Evolutionary conservation across 2,329 filamentous ascomycete genomes (phyloP), one percentile per base, ranked within the genome.

Genomic region (Xylariaceae sp.): DNA sequence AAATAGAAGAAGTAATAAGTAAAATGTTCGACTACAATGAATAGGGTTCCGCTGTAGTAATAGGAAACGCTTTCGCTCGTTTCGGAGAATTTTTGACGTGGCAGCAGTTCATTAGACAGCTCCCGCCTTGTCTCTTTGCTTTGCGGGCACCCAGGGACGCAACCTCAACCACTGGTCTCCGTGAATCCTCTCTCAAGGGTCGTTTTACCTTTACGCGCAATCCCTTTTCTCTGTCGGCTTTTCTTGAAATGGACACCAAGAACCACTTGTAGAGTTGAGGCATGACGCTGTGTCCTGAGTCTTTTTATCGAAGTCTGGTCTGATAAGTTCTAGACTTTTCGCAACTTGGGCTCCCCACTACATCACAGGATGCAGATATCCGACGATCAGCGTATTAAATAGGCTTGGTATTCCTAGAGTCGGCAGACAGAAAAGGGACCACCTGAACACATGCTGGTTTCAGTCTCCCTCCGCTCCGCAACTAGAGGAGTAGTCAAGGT

Each of bases 61-160:
- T 51, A 58, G 61, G 56, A 52, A 56, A 41, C 57, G 56, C 45
- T 50, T 53, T 44, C 53, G 50, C 48, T 48, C 56, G 53, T 36
- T 36, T 58, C 68, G 69, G 69, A 67, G 66, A 70, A 63, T 68
- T 69, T 71, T 71, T 69, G 69, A 71, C 68, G 69, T 71, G 69
- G 69, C 68, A 66, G 65, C 64, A 66, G 66, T 60, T 69, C 66
- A 70, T 69, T 69, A 69, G 67, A 61, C 65, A 50, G 59, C 6
- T 48, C n/a, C 16, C 29, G 45, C 29, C 24, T 19, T 31, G 39
- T 8, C 37, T 54, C 21, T 39, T n/a, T n/a, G 26, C 17, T 14
- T 49, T 50, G 39, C 43, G 46, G 56, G 50, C 34, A 45, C 43
- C 44, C 29, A 50, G 39, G 44, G 44, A 43, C 29, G n/a, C n/a